phyloP scores from a whole-genome alignment of 495 filamentous ascomycete species.

The Cercophora scortea region DNA sequence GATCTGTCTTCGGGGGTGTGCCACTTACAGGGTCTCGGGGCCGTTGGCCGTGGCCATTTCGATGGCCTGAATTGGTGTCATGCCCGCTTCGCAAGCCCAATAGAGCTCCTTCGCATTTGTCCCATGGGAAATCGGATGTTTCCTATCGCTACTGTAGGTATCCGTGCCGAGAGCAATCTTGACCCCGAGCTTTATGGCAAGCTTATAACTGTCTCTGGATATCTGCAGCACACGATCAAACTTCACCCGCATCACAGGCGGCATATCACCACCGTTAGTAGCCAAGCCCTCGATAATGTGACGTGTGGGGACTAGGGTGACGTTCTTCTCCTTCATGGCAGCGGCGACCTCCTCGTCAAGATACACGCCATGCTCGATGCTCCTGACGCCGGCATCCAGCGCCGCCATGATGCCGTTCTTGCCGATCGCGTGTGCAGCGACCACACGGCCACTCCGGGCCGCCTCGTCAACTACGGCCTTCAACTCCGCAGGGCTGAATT shows the following conservation, averaged over 20 bases:
- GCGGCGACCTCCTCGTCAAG: slow-evolving; percentile 39
- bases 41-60: slow-evolving; percentile 45
- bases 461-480: slow-evolving; percentile 43
- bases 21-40: slow-evolving; percentile 26
- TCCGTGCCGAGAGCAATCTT: slow-evolving; percentile 40
- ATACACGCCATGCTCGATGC: slow-evolving; percentile 40
- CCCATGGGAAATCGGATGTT: slow-evolving; percentile 14
- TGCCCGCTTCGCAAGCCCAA: slow-evolving; percentile 40
- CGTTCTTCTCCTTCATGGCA: slow-evolving; percentile 38
- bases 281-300: slow-evolving; percentile 29
- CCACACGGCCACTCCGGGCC: slow-evolving; percentile 29
- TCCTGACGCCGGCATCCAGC: slow-evolving; percentile 35
- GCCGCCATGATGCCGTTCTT: slow-evolving; percentile 45
- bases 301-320: slow-evolving; percentile 37
- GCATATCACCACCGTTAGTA: slow-evolving; percentile 20
- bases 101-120: slow-evolving; percentile 41
- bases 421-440: slow-evolving; percentile 45
- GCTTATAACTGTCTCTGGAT: slow-evolving; percentile 12
- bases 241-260: slow-evolving; percentile 33
- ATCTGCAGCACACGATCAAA: slow-evolving; percentile 14
- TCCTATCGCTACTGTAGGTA: slow-evolving; percentile 9
- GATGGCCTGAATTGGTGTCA: slow-evolving; percentile 45
- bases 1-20: no score
- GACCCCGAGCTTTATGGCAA: slow-evolving; percentile 32
- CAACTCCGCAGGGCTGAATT: slow-evolving; percentile 46